Percentiles rank a stretch among this genome's conserved stretches.
Evolutionary conservation across 495 filamentous ascomycete genomes (phyloP).

Genomic region (Filosporella fistucella): DNA sequence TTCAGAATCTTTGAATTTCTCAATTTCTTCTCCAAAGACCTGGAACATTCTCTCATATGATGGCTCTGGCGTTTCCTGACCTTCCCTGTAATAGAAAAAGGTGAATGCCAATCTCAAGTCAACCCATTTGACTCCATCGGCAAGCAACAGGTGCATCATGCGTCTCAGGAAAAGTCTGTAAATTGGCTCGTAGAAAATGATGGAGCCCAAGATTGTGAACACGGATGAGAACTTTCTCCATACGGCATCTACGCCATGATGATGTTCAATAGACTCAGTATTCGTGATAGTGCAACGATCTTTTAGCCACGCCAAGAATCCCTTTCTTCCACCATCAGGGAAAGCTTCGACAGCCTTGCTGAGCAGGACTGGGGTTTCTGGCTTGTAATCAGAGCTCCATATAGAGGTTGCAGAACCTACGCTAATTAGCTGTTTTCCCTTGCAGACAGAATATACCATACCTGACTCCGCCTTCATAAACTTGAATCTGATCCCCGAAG

Average conservation of each 20-base stretch:
- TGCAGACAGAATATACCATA: constrained; percentile 1
- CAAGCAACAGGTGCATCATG: constrained; percentile 60
- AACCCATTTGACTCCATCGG: constrained; percentile 77
- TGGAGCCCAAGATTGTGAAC: constrained; percentile 64
- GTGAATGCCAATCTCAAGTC: constrained; percentile 64
- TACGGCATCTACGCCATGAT: constrained; percentile 73
- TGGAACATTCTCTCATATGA: constrained; percentile 62
- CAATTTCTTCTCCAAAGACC: constrained; percentile 74
- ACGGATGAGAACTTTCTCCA: constrained; percentile 72
- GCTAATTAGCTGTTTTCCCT: background rate
- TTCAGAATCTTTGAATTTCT: constrained; percentile 64
- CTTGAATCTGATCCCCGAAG: constrained; percentile 15
- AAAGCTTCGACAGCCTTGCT: constrained; percentile 65
- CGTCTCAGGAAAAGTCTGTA: constrained; percentile 69
- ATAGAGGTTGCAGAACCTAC: constrained; percentile 34
- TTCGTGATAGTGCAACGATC: constrained; percentile 62
- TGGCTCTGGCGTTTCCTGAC: constrained; percentile 52
- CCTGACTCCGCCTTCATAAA: constrained; percentile 16
- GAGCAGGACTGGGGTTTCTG: constrained; percentile 51
- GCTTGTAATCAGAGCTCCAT: constrained; percentile 59
- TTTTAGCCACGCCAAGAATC: constrained; percentile 77
- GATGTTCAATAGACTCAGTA: constrained; percentile 70
- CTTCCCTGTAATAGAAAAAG: constrained; percentile 54
- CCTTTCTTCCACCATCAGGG: constrained; percentile 61
- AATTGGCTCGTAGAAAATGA: constrained; percentile 89